These are phyloP conservation scores for Dendrocalamus latiflorus DNA, from an alignment of 202 grass and related monocot species.

Conservation along the genomic window DNA sequence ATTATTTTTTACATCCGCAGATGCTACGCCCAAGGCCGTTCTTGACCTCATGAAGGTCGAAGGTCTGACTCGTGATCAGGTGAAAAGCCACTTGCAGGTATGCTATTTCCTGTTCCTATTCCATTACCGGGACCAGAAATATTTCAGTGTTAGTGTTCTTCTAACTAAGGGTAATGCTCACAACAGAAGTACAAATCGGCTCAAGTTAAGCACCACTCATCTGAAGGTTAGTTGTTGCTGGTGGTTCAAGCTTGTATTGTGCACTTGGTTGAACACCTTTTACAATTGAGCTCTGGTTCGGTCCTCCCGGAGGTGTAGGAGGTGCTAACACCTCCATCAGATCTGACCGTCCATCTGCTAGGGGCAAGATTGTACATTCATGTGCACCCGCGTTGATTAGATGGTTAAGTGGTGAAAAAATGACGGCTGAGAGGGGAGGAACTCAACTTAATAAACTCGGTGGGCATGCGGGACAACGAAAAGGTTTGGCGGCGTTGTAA, in stretches of 20 bases:
- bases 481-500: too few relatives aligned
- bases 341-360: too few relatives aligned
- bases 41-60: background rate
- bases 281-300: too few relatives aligned
- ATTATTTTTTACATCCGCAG: background rate
- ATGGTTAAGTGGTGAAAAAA: too few relatives aligned
- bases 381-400: too few relatives aligned
- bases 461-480: too few relatives aligned
- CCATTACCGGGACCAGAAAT: background rate
- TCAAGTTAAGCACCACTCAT: background rate
- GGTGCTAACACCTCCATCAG: too few relatives aligned
- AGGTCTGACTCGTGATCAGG: conserved; percentile 16
- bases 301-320: too few relatives aligned
- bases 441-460: too few relatives aligned
- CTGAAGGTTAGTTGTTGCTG: conserved; percentile 6
- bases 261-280: background rate
- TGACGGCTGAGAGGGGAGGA: too few relatives aligned
- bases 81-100: conserved; percentile 26
- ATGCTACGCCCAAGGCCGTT: conserved; percentile 1
- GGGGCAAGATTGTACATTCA: too few relatives aligned
- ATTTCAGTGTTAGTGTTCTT: background rate
- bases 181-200: conserved; percentile 9
- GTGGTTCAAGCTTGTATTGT: background rate
- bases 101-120: background rate
- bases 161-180: background rate